phyloP scores from a whole-genome alignment of 108 stramenopile species.

The Skeletonema potamos region DNA sequence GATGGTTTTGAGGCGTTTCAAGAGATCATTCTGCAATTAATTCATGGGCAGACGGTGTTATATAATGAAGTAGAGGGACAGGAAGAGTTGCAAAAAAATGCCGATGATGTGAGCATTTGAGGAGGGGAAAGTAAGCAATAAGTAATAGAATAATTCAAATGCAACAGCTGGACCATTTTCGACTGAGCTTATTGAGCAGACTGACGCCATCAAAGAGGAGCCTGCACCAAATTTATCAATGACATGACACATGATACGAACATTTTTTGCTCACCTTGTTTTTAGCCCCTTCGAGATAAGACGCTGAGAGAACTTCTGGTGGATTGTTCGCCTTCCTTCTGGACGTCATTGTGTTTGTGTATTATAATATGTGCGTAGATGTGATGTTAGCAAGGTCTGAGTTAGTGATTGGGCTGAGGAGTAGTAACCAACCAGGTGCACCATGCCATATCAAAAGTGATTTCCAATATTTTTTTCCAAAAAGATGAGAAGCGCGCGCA shows the following conservation, averaged over 20 bases:
- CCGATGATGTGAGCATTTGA: background rate
- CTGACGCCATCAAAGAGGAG: background rate
- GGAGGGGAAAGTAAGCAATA: background rate
- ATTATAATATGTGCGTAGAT: background rate
- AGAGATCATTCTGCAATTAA: slow-evolving; percentile 11
- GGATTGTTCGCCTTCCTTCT: background rate
- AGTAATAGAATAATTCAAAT: background rate
- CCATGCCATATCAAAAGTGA: background rate
- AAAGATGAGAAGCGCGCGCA: background rate
- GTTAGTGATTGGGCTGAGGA: too few species aligned
- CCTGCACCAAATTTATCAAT: background rate
- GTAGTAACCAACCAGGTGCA: too few species aligned
- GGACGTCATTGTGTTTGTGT: background rate
- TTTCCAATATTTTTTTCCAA: background rate
- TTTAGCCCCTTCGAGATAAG: slow-evolving; percentile 2
- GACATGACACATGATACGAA: background rate
- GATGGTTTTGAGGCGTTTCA: slow-evolving; percentile 7
- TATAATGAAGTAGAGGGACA: background rate
- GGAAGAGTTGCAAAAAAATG: background rate
- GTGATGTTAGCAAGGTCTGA: background rate
- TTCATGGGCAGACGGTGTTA: background rate
- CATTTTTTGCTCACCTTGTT: background rate
- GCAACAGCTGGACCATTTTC: background rate
- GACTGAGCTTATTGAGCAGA: background rate
- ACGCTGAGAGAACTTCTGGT: background rate